Base-by-base conservation (phyloP, 2,329 filamentous ascomycete species). In the Diaporthe citrichinensis region DNA sequence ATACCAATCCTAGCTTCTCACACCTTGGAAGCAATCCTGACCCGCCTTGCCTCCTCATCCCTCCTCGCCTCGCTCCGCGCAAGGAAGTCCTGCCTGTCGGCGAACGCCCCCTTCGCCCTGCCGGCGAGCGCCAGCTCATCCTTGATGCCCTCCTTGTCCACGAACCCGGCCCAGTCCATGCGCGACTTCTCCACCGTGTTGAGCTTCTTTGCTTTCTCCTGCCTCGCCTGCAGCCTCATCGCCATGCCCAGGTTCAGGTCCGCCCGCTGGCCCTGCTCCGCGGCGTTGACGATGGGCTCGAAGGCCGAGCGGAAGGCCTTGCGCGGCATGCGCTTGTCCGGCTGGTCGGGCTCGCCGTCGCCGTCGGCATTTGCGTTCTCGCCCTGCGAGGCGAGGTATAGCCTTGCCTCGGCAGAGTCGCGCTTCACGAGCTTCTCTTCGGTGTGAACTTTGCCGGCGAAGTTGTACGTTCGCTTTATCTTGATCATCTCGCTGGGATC, bases 391-490 rank as follows among this genome's bases (percentile, higher is more conserved):
- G 89, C 89, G 20, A 93, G 87, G 78, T 91, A 92, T 15, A 93
- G 86, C 77, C 89, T 90, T 58, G 91, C 92, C 81, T 94, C 92
- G 72, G 92, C 92, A 0, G 92, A 93, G 80, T 91, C 88, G 59
- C 90, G 88, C 4, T 90, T 85, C 1, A 95, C 92, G 15, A 92
- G 84, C 81, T 94, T 94, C 81, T 94, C 92, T 80, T 95, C 93
- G 0, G 89, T 93, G 79, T 94, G 91, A 17, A 93, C 88, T 79
- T 93, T 91, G 41, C 93, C 94, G 49, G 93, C 94, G 79, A 95
- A 95, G 79, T 93, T 93, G 84, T 94, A 95, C 20, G 90, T 92
- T 41, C 92, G 91, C 79, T 92, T 93, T 77, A 95, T 93, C 76
- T 88, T 89, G 79, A 95, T 87, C 84, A 87, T 87, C 7, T 84